A percentile compares a stretch with the other conserved stretches of the same genome.
These are phyloP conservation scores for Musa itinerans DNA, from an alignment of 176 grass and related monocot genomes.

Conservation along the genomic window DNA sequence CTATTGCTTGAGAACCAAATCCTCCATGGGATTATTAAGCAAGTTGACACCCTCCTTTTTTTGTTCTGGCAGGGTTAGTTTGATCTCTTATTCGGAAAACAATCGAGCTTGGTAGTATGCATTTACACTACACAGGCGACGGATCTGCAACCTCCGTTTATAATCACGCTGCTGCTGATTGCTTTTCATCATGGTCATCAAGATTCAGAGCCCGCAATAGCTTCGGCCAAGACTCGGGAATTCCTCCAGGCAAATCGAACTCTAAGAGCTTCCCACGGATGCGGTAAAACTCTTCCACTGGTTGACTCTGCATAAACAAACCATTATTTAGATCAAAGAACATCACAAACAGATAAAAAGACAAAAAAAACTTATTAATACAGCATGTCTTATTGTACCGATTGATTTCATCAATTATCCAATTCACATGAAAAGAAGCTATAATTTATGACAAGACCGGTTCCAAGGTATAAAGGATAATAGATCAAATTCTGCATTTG, in stretches of 20 bases:
- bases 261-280: constrained; percentile 63
- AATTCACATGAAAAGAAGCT: too few relatives aligned
- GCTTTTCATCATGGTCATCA: constrained; percentile 48
- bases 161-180: constrained; percentile 49
- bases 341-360: background rate
- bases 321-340: background rate
- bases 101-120: background rate
- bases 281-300: constrained; percentile 84
- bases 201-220: constrained; percentile 66
- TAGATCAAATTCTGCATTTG: background rate
- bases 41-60: background rate
- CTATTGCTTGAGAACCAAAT: background rate
- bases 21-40: background rate
- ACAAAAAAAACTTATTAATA: background rate
- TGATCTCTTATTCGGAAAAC: background rate
- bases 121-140: background rate
- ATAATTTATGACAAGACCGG: background rate
- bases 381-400: background rate
- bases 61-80: background rate
- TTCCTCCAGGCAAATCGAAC: constrained; percentile 84
- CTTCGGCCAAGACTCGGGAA: constrained; percentile 76
- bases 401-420: background rate
- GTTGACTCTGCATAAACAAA: constrained; percentile 47
- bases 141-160: background rate
- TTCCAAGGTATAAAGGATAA: background rate